These are phyloP conservation scores for Scutellaria barbata DNA, from an alignment of 257 asterid species.

Conservation along the genomic window DNA sequence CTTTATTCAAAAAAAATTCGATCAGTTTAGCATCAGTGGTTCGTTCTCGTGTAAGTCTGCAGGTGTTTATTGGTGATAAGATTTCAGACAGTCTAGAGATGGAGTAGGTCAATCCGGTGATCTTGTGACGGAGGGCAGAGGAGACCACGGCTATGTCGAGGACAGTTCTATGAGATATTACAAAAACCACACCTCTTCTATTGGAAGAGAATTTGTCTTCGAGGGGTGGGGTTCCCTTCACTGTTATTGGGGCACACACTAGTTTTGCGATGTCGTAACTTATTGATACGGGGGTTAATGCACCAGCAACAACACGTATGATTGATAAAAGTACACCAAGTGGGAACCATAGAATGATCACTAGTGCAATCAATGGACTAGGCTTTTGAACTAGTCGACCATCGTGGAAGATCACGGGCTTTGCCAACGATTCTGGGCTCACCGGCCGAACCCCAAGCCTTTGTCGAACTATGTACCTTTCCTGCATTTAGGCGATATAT, in stretches of 20 bases:
- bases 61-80: slow-evolving; percentile 31
- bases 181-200: slow-evolving; percentile 32
- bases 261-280: not conserved
- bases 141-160: slow-evolving; percentile 35
- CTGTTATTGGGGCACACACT: slow-evolving; percentile 5
- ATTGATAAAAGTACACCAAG: slow-evolving; percentile 37
- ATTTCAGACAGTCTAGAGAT: slow-evolving; percentile 22
- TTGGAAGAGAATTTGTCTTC: not conserved
- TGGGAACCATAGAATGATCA: slow-evolving; percentile 48
- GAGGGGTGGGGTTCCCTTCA: slow-evolving; percentile 35
- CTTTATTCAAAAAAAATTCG: slow-evolving; percentile 14
- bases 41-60: slow-evolving; percentile 32
- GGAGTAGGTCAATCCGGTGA: slow-evolving; percentile 40
- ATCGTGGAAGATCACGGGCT: slow-evolving; percentile 48
- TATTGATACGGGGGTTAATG: not conserved
- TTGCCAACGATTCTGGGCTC: slow-evolving; percentile 32
- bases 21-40: slow-evolving; percentile 37
- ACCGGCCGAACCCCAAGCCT: slow-evolving; percentile 27
- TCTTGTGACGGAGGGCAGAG: slow-evolving; percentile 28
- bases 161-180: slow-evolving; percentile 37
- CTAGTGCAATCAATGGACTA: slow-evolving; percentile 36
- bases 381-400: slow-evolving; percentile 48
- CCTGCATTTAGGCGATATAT: slow-evolving; percentile 28
- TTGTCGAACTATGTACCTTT: slow-evolving; percentile 40
- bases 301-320: slow-evolving; percentile 8